These are phyloP conservation scores for Tolypocladium pustulatum DNA, from an alignment of 2,329 filamentous ascomycete species.

Conservation along the genomic window DNA sequence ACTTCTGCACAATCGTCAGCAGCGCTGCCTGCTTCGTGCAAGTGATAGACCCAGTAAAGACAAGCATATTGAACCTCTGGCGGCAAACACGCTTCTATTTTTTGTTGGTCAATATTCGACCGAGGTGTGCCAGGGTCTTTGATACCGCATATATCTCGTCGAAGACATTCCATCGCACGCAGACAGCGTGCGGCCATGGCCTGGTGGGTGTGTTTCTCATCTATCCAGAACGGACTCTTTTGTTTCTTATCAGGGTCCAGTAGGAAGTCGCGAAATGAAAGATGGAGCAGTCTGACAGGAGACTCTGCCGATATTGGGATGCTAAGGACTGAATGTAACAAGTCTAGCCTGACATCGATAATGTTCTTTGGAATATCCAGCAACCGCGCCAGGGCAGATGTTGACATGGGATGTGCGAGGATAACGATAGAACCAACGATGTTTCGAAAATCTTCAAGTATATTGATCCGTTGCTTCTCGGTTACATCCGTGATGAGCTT, in stretches of 20 bases:
- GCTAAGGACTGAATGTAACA: neutral
- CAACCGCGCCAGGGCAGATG: neutral
- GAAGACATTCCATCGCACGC: slow-evolving; percentile 20
- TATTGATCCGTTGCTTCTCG: too few species aligned
- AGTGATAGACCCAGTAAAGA: slow-evolving; percentile 28
- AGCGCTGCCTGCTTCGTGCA: slow-evolving; percentile 10
- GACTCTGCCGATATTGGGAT: neutral
- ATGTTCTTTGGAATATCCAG: neutral
- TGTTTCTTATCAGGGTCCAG: neutral
- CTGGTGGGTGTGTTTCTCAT: slow-evolving; percentile 20
- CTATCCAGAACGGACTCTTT: neutral
- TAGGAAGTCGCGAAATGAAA: neutral
- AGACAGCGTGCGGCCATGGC: slow-evolving; percentile 23
- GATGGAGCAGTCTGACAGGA: neutral
- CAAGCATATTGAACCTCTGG: slow-evolving; percentile 26
- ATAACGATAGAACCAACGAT: neutral
- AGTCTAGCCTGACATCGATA: neutral
- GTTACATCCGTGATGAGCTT: neutral
- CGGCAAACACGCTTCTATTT: slow-evolving; percentile 14
- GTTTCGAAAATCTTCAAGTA: neutral
- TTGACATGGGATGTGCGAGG: neutral
- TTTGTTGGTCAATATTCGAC: slow-evolving; percentile 10
- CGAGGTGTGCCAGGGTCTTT: slow-evolving; percentile 12
- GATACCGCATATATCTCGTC: slow-evolving; percentile 23
- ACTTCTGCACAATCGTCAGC: slow-evolving; percentile 9